phyloP scores from a whole-genome alignment of 441 rosid species.

The Daphne laureola region DNA sequence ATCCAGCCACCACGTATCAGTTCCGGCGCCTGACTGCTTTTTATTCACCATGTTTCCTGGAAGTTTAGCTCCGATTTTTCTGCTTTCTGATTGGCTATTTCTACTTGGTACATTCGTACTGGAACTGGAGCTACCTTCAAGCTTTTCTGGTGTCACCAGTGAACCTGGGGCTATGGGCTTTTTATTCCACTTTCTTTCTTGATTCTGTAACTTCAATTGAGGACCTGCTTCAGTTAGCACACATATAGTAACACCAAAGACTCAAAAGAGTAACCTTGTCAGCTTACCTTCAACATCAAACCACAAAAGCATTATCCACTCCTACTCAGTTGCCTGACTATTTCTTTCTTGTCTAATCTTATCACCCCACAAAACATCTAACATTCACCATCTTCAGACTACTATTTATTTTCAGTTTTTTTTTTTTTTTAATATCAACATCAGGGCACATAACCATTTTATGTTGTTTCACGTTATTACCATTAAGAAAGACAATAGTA shows the following conservation, averaged over 20 bases:
- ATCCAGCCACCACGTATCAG: slow-evolving; percentile 65
- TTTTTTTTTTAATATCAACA: too few relatives aligned
- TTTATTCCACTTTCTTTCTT: slow-evolving; percentile 17
- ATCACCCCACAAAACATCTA: too few relatives aligned
- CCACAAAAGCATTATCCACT: neutral
- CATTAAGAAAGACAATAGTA: too few relatives aligned
- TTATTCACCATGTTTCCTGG: slow-evolving; percentile 14
- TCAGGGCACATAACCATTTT: too few relatives aligned
- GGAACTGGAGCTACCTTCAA: slow-evolving; percentile 16
- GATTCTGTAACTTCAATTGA: slow-evolving; percentile 24
- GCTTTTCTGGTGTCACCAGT: slow-evolving; percentile 18
- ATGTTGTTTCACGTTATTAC: too few relatives aligned
- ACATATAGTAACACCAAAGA: slow-evolving; percentile 41
- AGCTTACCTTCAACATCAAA: slow-evolving; percentile 4
- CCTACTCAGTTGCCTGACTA: too few relatives aligned
- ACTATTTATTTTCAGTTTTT: too few relatives aligned
- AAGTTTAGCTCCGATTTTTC: slow-evolving; percentile 19
- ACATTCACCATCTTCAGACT: too few relatives aligned
- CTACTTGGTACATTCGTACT: slow-evolving; percentile 18
- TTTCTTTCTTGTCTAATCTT: too few relatives aligned
- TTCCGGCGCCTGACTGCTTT: slow-evolving; percentile 22
- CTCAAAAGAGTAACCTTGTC: slow-evolving; percentile 17
- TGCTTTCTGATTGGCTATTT: slow-evolving; percentile 19
- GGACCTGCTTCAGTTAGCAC: slow-evolving; percentile 17
- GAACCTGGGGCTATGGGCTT: slow-evolving; percentile 4